Evolutionary conservation across 805 yeast species (phyloP).

Genomic region (Myxozyma geophila): DNA sequence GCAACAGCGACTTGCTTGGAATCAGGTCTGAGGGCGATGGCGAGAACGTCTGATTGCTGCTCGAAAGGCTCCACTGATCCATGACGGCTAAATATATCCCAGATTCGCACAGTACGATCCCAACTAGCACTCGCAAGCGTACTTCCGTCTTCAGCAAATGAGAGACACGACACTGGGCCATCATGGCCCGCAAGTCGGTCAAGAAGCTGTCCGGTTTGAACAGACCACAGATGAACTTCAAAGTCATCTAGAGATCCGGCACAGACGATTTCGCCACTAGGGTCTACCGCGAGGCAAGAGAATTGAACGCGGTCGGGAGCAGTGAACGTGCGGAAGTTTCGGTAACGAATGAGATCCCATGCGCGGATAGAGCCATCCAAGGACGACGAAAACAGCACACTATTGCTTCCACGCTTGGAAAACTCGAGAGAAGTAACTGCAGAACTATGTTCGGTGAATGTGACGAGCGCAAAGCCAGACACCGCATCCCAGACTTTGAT

Average conservation of each 20-base stretch:
- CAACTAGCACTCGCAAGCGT: conserved; percentile 89
- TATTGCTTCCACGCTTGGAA: conserved; percentile 78
- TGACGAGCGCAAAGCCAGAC: conserved; percentile 90
- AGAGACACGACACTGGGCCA: conserved; percentile 88
- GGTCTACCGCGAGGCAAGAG: conserved; percentile 88
- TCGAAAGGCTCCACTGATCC: conserved; percentile 91
- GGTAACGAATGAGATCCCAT: conserved; percentile 90
- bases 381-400: conserved; percentile 84
- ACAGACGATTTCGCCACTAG: conserved; percentile 94
- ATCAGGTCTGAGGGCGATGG: conserved; percentile 86
- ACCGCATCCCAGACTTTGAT: conserved; percentile 94
- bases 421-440: conserved; percentile 87
- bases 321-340: conserved; percentile 93
- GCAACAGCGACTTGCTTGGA: conserved; percentile 88
- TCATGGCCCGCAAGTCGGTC: conserved; percentile 92
- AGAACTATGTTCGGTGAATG: conserved; percentile 88
- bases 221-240: conserved; percentile 95
- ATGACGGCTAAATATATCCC: conserved; percentile 89
- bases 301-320: conserved; percentile 89
- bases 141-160: conserved; percentile 79
- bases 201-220: conserved; percentile 88
- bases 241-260: conserved; percentile 91
- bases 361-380: conserved; percentile 97
- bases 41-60: conserved; percentile 79
- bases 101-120: conserved; percentile 92